These are phyloP conservation scores for Batkoa obscura DNA, from an alignment of 371 early-diverging fungal genomes.

Conservation along the genomic window DNA sequence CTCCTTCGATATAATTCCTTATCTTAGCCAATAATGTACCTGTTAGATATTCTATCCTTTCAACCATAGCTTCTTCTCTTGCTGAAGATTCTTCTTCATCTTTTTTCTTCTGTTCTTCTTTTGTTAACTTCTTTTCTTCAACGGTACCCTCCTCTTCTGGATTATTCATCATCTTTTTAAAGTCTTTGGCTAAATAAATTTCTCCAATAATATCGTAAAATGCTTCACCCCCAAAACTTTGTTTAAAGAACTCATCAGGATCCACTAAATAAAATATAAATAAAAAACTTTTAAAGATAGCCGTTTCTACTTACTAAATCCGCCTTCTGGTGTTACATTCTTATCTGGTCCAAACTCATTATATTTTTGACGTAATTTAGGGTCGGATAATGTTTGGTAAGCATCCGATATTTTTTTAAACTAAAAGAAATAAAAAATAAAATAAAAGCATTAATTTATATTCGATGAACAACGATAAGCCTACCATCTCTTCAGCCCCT, in stretches of 20 bases:
- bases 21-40: conserved; percentile 56
- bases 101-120: conserved; percentile 35
- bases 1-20: conserved; percentile 46
- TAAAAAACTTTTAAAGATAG: conserved; percentile 31
- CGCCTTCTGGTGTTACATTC: conserved; percentile 45
- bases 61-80: conserved; percentile 35
- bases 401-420: conserved; percentile 91
- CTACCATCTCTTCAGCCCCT: conserved; percentile 67
- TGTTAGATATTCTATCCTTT: conserved; percentile 49
- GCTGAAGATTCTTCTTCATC: conserved; percentile 16
- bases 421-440: conserved; percentile 11
- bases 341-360: conserved; percentile 61
- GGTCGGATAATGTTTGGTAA: conserved; percentile 81
- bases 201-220: conserved; percentile 91
- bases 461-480: background rate
- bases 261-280: conserved; percentile 26
- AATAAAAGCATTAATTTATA: background rate
- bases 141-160: conserved; percentile 32
- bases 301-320: conserved; percentile 45
- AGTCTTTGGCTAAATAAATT: conserved; percentile 81
- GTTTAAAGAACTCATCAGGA: conserved; percentile 81
- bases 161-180: conserved; percentile 53
- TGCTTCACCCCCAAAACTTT: conserved; percentile 86
- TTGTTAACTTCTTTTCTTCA: conserved; percentile 19
- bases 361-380: conserved; percentile 62